phyloP scores from a whole-genome alignment of 1,284 basidiomycete genomes.

The Gymnopus androsaceus region DNA sequence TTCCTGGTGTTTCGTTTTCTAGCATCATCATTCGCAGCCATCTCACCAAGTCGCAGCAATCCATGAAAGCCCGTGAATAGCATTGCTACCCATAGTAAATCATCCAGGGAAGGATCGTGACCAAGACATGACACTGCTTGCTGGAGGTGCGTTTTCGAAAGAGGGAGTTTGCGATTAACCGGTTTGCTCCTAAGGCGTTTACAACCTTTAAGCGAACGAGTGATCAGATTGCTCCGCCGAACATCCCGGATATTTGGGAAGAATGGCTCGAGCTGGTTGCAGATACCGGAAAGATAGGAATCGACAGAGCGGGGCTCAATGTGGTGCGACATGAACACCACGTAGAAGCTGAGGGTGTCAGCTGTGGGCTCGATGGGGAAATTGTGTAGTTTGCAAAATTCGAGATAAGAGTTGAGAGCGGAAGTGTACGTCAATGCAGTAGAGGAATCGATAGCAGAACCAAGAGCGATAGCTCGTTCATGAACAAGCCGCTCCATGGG shows the following conservation, averaged over 20 bases:
- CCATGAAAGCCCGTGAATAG: too few relatives aligned
- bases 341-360: constrained; percentile 29
- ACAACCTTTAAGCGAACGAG: constrained; percentile 20
- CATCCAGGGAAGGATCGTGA: too few relatives aligned
- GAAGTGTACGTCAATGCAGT: constrained; percentile 25
- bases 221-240: constrained; percentile 20
- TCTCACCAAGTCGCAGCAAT: too few relatives aligned
- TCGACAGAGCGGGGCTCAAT: constrained; percentile 25
- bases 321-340: constrained; percentile 29
- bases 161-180: background rate
- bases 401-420: constrained; percentile 30
- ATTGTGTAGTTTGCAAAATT: constrained; percentile 31
- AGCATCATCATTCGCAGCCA: too few relatives aligned
- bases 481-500: constrained; percentile 21
- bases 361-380: constrained; percentile 33
- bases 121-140: too few relatives aligned
- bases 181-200: background rate
- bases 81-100: too few relatives aligned
- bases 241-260: constrained; percentile 23
- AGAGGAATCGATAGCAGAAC: constrained; percentile 19
- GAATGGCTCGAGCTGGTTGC: constrained; percentile 24
- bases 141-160: too few relatives aligned
- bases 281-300: constrained; percentile 33
- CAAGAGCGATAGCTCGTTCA: too few relatives aligned
- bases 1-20: too few relatives aligned